Evolutionary conservation across 2,329 filamentous ascomycete genomes (phyloP), one percentile per base, ranked within the genome.

Genomic region (Aspergillus spinulosporus): DNA sequence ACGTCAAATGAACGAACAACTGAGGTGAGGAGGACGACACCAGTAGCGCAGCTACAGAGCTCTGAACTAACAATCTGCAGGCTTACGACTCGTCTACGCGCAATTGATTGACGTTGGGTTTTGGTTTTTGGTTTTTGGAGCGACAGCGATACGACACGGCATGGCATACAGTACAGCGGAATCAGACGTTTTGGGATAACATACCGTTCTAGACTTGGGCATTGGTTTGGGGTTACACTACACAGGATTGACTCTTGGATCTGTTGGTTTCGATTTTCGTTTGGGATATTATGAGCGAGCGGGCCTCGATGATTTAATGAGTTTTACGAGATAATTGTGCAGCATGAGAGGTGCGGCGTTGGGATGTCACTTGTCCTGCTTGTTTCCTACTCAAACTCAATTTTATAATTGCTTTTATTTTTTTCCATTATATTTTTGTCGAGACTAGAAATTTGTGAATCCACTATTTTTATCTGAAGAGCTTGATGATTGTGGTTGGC

Each of bases 1-100:
- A 64, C 42, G 64, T 73, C 50, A 74, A 74, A 48, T 66, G 51
- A 61, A 12, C 15, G 50, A 21, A 14, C 6, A 34, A 37, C 12
- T 29, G 9, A 54, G 45, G 52, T 49, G 8, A 54, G 52, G 21
- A 9, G 5, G 7, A 8, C 43, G 14, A 4, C 36, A 39, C 21
- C 21, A 21, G 32, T 7, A 7, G 32, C 15, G 9, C 4, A 7
- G 28, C 3, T 3, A 12, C 6, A 15, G 21, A 47, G 26, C 12
- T 8, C n/a, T 32, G 15, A 32, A 21, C 46, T 6, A 48, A 11
- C 43, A 14, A 3, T 36, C 28, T 34, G 29, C 26, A 46, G 31
- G 42, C 9, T 52, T 37, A 37, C 29, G 49, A 52, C 12, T 36
- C 32, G 14, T 15, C 36, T 45, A 31, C 32, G 42, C 42, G 21